Conservation (phyloP, 2,329 filamentous ascomycete species). For the Zasmidium angulare region DNA sequence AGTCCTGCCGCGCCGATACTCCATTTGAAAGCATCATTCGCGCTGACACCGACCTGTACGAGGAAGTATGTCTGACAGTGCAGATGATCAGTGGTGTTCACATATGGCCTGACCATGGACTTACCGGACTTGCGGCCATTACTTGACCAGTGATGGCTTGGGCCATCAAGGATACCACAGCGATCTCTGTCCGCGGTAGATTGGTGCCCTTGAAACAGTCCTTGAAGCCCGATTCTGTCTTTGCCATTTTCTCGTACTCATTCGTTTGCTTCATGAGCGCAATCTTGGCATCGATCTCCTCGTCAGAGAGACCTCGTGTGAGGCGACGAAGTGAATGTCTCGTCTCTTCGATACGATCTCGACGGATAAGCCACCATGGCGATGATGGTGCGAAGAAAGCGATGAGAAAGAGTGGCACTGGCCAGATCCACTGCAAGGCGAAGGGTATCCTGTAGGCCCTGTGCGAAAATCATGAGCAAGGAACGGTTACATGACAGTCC, state of each 20-base stretch:
- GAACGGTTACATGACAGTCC: constrained; percentile 27
- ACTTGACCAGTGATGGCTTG: not conserved
- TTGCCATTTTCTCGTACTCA: constrained; percentile 53
- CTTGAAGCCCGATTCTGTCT: constrained; percentile 47
- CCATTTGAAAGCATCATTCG: constrained; percentile 37
- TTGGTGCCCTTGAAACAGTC: constrained; percentile 57
- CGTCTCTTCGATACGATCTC: constrained; percentile 33
- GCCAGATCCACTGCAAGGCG: constrained; percentile 45
- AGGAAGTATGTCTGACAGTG: constrained; percentile 36
- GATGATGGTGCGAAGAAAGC: constrained; percentile 30
- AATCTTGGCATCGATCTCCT: constrained; percentile 40
- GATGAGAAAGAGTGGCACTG: constrained; percentile 30
- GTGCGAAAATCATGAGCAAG: not conserved
- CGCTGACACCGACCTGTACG: constrained; percentile 40
- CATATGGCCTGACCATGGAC: not conserved
- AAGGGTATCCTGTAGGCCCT: constrained; percentile 41
- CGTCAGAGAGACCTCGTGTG: constrained; percentile 24
- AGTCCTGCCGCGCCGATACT: constrained; percentile 33
- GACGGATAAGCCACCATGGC: constrained; percentile 35
- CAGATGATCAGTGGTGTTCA: not conserved
- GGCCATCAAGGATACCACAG: constrained; percentile 2
- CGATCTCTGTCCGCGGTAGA: constrained; percentile 46
- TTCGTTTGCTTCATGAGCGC: constrained; percentile 76
- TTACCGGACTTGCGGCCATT: not conserved
- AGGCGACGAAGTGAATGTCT: constrained; percentile 20